Base-by-base conservation (phyloP, 2,329 filamentous ascomycete species). In the Teratosphaeria zuluensis region DNA sequence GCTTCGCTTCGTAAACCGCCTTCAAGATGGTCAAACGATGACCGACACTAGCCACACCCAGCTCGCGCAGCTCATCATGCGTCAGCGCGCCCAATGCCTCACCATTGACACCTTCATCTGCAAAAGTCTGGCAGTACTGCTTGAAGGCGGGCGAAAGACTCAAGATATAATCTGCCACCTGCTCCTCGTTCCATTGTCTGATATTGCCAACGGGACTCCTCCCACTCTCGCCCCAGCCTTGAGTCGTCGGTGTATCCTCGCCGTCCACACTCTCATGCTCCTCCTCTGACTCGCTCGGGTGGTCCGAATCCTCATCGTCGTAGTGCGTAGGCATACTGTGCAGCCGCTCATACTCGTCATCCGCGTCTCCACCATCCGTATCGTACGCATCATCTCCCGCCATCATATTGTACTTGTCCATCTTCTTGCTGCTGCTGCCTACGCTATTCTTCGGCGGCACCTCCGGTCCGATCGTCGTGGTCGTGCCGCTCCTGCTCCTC, bases 21-120 rank as follows among this genome's bases (percentile, higher is more conserved):
- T 96, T 97, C 59, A 99, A 81, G 59, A 99, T 95, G 24, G 91
- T 95, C 68, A 99, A 80, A 61, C 94, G 87, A 76, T 99, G 94
- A 48, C 94, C 94, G 54, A 96, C 90, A 75, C 92, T 97, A 63
- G 81, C 80, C 64, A 99, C 89, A 54, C 92, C 92, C 86, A 97
- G 92, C 71, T 95, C 90, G 75, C 95, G 96, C 67, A 99, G 79
- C 72, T 97, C 92, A 59, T 95, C 89, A 72, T 97, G 94, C 63
- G 89, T 87, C 63, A 99, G 78, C 48, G 90, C 90, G 59, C 96
- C 84, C 62, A 99, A 79, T 56, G 90, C 92, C 72, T 97, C 91
- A 64, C 94, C 94, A 42, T 92, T 87, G 66, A 99, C 95, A 63
- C 90, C 91, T 71, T 99, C 95, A 69, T 96, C 94, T 94, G 72